Evolutionary conservation across 2,329 filamentous ascomycete genomes (phyloP).

Genomic region (Colletotrichum coccodes): DNA sequence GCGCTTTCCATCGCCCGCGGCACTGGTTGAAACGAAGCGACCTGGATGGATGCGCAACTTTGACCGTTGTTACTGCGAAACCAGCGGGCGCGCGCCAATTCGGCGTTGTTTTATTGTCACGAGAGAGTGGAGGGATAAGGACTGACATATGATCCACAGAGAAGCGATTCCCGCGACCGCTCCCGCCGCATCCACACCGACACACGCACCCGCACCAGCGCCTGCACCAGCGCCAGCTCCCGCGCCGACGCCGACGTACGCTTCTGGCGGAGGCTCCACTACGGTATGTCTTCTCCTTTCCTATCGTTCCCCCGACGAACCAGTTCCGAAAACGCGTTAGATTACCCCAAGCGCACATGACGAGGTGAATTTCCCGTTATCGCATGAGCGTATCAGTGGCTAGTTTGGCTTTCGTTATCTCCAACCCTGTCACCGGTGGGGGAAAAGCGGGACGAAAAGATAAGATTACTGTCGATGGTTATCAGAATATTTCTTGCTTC

Average conservation of each 20-base stretch:
- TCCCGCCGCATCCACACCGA: constrained; percentile 19
- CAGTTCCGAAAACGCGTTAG: neutral
- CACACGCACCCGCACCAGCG: constrained; percentile 1
- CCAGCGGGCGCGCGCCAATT: neutral
- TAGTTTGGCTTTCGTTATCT: neutral
- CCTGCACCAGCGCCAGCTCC: constrained; percentile 12
- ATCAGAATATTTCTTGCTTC: constrained; percentile 3
- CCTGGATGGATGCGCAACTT: neutral
- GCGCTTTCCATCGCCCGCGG: neutral
- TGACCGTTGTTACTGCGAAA: neutral
- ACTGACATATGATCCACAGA: constrained; percentile 27
- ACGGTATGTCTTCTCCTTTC: constrained; percentile 14
- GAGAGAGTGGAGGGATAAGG: constrained; percentile 13
- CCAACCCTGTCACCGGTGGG: neutral
- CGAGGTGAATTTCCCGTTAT: neutral
- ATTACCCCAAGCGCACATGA: neutral
- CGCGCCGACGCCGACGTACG: constrained; percentile 25
- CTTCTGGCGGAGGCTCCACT: constrained; percentile 23
- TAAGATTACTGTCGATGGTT: neutral
- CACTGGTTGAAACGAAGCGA: too few relatives aligned
- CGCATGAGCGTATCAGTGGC: neutral
- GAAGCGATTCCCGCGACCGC: constrained; percentile 25
- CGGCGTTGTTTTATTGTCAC: neutral
- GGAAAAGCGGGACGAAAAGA: neutral
- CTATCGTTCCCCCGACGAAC: constrained; percentile 4